Evolutionary conservation across 108 stramenopile genomes (phyloP), one percentile per base, ranked within the genome.

Genomic region (Skeletonema grethae): DNA sequence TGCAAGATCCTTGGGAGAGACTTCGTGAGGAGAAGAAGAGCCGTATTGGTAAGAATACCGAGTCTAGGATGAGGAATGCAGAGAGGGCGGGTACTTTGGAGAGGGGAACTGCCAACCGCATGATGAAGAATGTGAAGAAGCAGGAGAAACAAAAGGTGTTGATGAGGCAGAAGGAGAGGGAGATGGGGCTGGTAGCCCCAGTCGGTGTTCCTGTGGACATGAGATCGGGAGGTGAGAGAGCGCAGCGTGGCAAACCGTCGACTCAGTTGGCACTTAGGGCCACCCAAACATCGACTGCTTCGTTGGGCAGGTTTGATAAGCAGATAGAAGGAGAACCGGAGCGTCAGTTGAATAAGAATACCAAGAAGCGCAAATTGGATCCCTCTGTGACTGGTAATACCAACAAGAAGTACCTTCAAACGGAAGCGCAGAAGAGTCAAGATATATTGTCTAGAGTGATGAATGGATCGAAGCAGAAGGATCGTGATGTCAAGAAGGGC

Each of bases 321-420:
- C 80, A 86, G 84, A 46, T 88, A 18, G 90, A 92, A 67, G 92
- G 91, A 2, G 95, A 96, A 80, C 92, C 90, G 28, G 89, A 92
- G 69, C 70, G 89, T 16, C 66, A 80, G 22, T 29, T 80, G 2
- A 82, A 80, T 61, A 92, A 92, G 73, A 32, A 84, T 5, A 73
- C 77, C 34, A 89, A 90, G 68, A 92, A 90, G 72, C 82, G 90
- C 56, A 95, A 95, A 76, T 83, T 75, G 50, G 87, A 88, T 48
- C 70, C 68, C 12, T 63, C 77, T 12, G 85, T 81, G 6, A 60
- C 30, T 20, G 65, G 66, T 29, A 43, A 53, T 41, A 83, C 65
- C 43, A 63, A 86, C 36, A 88, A 77, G 67, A 86, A 84, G 45
- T 81, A 80, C 18, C 25, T 79, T 11, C 66, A 61, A 39, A 75